Evolutionary conservation across 805 yeast species (phyloP), one percentile per base, ranked within the genome.

Genomic region (Wickerhamiella slavikovae): DNA sequence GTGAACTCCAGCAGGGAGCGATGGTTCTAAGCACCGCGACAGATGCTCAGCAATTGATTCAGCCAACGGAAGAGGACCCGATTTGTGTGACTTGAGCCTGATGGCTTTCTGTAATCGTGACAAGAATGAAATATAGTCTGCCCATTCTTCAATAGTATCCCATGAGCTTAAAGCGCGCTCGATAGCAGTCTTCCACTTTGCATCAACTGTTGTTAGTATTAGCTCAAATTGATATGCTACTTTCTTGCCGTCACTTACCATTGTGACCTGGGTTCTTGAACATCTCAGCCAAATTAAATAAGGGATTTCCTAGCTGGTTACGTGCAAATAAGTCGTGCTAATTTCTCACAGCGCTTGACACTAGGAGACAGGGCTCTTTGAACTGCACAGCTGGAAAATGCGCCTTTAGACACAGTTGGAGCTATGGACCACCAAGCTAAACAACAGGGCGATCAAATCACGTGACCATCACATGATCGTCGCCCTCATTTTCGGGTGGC

Each of bases 1-100:
- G 48, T 89, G 98, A 1, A 89, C 99, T 6, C 99, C 98, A 28
- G 92, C 77, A 0, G 99, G 98, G 8, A 89, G 59, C 29, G 62
- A 62, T 1, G 91, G 72, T 2, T 82, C 69, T 17, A 85, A 55
- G 36, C 96, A 89, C 24, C 73, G 67, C 1, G 93, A 68, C 29
- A 89, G 58, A 24, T 74, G 60, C 35, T 66, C 66, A 20, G 93
- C 68, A 1, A 89, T 71, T 28, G 66, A 65, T 10, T 65, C 54
- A 2, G 72, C 66, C 27, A 57, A 61, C 0, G 94, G 96, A 9
- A 85, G 66, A 25, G 51, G 48, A 24, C 64, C 61, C 41, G 48
- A 61, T 5, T 10, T 17, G 21, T 25, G 15, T 3, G 38, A 30
- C 22, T 29, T 36, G 14, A 55, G 52, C 34, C 64, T 66, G 24